Evolutionary conservation across 805 yeast species (phyloP), one percentile per base, ranked within the genome.

Genomic region (Teunomyces panamensis): DNA sequence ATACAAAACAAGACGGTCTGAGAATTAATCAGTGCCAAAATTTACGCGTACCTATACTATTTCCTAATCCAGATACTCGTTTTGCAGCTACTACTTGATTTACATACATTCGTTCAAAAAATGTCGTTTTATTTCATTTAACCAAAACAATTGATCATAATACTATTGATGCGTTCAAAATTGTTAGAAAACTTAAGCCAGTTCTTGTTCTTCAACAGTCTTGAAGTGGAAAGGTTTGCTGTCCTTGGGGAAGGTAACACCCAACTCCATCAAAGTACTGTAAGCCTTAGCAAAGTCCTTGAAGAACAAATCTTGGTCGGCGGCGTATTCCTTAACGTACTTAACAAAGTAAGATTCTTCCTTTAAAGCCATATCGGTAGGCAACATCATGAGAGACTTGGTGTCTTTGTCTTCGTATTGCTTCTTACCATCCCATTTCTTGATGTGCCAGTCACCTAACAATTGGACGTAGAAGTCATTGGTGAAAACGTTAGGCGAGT

Each of bases 131-230:
- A 26, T 37, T 37, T 13, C 9, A 9, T 32, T 32, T 20, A 20
- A 13, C 34, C 14, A 32, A 32, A 13, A 8, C 34, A 32, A 32
- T 16, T 32, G 34, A 13, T 32, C 14, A n/a, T 8, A 16, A 8
- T 5, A 32, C 34, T 30, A 30, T 30, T 17, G 4, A 17, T 17
- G 4, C 17, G 4, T 17, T 17, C 17, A 3, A 20, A 5, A 4
- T 5, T 5, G 6, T 1, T 13, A 4, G 17, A 32, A 13, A 13
- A 13, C n/a, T 20, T 20, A 20, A 5, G 6, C 24, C 24, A 20
- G 24, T 20, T 20, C 24, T 71, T 85, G 90, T 44, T 85, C 90
- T 35, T 85, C 90, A 49, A 87, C 68, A 30, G 92, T 84, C 65
- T 83, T 75, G 67, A 85, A 84, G 39, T 60, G 60, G 58, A 72